A percentile compares a stretch with the other conserved stretches of the same genome.
phyloP scores from a whole-genome alignment of 179 eudicot genomes.

The Beta lomatogona region DNA sequence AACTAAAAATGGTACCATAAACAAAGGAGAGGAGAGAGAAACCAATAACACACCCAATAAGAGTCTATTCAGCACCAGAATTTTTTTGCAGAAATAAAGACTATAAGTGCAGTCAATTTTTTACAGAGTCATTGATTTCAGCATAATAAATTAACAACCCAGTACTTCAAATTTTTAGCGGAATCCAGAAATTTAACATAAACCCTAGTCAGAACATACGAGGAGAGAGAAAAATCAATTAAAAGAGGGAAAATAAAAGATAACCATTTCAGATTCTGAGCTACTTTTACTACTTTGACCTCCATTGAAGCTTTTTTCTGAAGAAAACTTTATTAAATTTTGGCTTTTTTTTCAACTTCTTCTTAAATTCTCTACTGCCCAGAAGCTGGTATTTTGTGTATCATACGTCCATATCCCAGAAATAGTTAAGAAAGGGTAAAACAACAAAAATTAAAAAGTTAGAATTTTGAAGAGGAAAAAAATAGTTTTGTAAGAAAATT shows the following conservation, averaged over 20 bases:
- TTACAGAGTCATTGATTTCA: conserved; percentile 39
- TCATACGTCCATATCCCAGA: background rate
- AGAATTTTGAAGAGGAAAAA: background rate
- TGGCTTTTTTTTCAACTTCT: background rate
- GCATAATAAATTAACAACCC: conserved; percentile 24
- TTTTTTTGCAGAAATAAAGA: conserved; percentile 16
- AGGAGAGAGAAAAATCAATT: conserved; percentile 16
- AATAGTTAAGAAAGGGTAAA: background rate
- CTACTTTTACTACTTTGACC: conserved; percentile 41
- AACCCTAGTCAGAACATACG: conserved; percentile 31
- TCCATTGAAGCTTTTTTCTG: conserved; percentile 37
- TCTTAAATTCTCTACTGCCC: background rate
- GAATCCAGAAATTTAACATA: conserved; percentile 6
- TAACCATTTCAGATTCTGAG: conserved; percentile 46
- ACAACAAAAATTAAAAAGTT: background rate
- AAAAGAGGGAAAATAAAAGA: conserved; percentile 33
- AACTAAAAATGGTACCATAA: conserved; percentile 27
- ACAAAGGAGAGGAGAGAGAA: conserved; percentile 10
- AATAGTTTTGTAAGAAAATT: conserved; percentile 1
- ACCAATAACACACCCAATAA: conserved; percentile 25
- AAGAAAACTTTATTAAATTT: conserved; percentile 27
- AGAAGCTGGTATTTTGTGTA: background rate
- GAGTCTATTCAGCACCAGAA: conserved; percentile 41
- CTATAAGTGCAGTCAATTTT: conserved; percentile 35
- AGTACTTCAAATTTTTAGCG: conserved; percentile 1